These are phyloP conservation scores for Starmerella cellae DNA, from an alignment of 805 yeast species.

Conservation along the genomic window DNA sequence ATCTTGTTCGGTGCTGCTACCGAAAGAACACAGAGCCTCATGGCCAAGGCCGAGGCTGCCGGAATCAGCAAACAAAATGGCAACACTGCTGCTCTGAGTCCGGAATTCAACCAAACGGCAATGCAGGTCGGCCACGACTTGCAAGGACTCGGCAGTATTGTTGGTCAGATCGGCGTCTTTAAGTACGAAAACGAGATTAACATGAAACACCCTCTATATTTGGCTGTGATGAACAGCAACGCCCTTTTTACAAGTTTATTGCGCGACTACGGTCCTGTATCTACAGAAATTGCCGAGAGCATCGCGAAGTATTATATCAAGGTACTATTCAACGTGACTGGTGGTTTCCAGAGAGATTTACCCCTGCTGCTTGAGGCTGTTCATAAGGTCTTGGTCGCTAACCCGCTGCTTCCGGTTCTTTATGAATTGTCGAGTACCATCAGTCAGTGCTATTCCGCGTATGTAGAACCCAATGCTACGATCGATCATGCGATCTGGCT, in stretches of 20 bases:
- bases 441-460: constrained; percentile 15
- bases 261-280: constrained; percentile 3
- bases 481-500: constrained; percentile 55
- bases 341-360: constrained; percentile 6
- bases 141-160: constrained; percentile 46
- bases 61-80: not conserved
- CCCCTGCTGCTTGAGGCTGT: constrained; percentile 7
- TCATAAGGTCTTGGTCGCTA: not conserved
- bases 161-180: constrained; percentile 52
- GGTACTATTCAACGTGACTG: constrained; percentile 15
- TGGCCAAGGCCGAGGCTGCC: not conserved
- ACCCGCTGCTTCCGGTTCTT: constrained; percentile 9
- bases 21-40: constrained; percentile 38
- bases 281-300: constrained; percentile 9
- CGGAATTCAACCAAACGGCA: not conserved
- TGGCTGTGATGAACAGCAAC: constrained; percentile 14
- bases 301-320: constrained; percentile 14
- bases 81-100: not conserved
- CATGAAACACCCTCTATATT: constrained; percentile 24
- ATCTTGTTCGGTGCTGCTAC: constrained; percentile 62
- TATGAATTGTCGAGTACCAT: constrained; percentile 16
- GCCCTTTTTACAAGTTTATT: constrained; percentile 7
- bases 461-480: constrained; percentile 1
- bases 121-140: constrained; percentile 22
- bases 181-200: constrained; percentile 35